phyloP scores from a whole-genome alignment of 1,284 basidiomycete genomes.

The Inonotus hispidus region DNA sequence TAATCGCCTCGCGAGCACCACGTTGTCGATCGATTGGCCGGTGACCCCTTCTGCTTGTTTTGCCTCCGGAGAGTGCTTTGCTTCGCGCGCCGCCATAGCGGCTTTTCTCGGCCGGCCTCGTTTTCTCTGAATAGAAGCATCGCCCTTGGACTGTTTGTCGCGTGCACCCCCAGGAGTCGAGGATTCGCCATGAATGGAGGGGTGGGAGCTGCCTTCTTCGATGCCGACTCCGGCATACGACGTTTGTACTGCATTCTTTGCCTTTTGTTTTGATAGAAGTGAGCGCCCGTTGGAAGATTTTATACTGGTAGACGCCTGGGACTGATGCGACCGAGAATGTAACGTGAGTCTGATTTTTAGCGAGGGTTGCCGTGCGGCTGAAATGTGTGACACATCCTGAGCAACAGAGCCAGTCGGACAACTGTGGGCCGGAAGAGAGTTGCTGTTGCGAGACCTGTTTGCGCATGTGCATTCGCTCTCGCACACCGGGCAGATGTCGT shows the following conservation, averaged over 20 bases:
- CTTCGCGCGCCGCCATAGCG: slow-evolving; percentile 26
- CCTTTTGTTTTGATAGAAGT: slow-evolving; percentile 23
- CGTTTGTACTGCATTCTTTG: slow-evolving; percentile 19
- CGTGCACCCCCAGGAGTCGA: slow-evolving; percentile 9
- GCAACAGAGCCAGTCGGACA: slow-evolving; percentile 24
- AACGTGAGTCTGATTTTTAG: slow-evolving; percentile 76
- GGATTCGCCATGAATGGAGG: slow-evolving; percentile 14
- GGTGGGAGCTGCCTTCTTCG: slow-evolving; percentile 20
- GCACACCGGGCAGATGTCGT: slow-evolving; percentile 81
- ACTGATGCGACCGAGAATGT: slow-evolving; percentile 28
- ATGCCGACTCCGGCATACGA: slow-evolving; percentile 18
- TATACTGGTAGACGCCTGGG: slow-evolving; percentile 15
- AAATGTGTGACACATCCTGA: slow-evolving; percentile 21
- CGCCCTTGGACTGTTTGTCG: slow-evolving; percentile 12
- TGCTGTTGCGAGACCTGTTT: slow-evolving; percentile 34
- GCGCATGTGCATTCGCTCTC: slow-evolving; percentile 77
- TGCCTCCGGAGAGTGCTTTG: slow-evolving; percentile 23
- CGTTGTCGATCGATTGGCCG: slow-evolving; percentile 27
- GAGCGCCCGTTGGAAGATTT: slow-evolving; percentile 21
- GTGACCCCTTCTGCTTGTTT: slow-evolving; percentile 28
- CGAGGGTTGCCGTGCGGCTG: slow-evolving; percentile 27
- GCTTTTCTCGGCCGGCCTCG: slow-evolving; percentile 52
- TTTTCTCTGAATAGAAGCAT: slow-evolving; percentile 36
- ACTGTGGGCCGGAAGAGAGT: slow-evolving; percentile 26
- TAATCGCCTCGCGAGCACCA: slow-evolving; percentile 22